Evolutionary conservation across 169 alveolate genomes (phyloP).

Genomic region (Cryptosporidium sp.): DNA sequence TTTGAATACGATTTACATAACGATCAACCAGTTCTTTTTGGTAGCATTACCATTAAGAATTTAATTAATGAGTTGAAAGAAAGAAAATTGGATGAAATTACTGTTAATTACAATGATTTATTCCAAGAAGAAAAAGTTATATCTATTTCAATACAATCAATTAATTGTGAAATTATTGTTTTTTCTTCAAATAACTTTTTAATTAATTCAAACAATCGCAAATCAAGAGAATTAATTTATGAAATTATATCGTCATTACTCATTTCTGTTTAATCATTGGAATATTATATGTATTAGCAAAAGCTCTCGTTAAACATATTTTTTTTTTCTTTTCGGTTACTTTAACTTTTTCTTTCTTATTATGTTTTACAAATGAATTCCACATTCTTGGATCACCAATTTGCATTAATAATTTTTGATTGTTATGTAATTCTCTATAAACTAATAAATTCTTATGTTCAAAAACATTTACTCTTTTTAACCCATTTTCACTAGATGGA

Average conservation of each 20-base stretch:
- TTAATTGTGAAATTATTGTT: conserved; percentile 35
- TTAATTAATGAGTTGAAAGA: conserved; percentile 16
- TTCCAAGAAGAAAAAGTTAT: conserved; percentile 38
- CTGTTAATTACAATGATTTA: conserved; percentile 12
- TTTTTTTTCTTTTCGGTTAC: neutral
- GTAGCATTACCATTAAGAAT: conserved; percentile 36
- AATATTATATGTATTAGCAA: conserved; percentile 25
- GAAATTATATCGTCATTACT: conserved; percentile 46
- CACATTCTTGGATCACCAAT: conserved; percentile 66
- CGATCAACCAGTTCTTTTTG: conserved; percentile 29
- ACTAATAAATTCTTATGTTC: conserved; percentile 19
- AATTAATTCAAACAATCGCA: conserved; percentile 6
- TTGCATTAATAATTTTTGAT: conserved; percentile 50
- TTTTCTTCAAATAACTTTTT: conserved; percentile 28
- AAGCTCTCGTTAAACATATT: conserved; percentile 39
- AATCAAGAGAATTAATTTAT: conserved; percentile 43
- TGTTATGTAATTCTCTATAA: conserved; percentile 49
- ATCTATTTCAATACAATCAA: conserved; percentile 29
- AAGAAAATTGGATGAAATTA: conserved; percentile 21
- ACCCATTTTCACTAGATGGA: conserved; percentile 12
- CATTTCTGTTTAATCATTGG: conserved; percentile 28
- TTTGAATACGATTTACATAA: neutral
- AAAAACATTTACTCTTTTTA: conserved; percentile 34
- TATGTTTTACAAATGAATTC: conserved; percentile 40
- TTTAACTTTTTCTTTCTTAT: neutral